Conservation (phyloP, 2,329 filamentous ascomycete genomes). For the Calycina marina region DNA sequence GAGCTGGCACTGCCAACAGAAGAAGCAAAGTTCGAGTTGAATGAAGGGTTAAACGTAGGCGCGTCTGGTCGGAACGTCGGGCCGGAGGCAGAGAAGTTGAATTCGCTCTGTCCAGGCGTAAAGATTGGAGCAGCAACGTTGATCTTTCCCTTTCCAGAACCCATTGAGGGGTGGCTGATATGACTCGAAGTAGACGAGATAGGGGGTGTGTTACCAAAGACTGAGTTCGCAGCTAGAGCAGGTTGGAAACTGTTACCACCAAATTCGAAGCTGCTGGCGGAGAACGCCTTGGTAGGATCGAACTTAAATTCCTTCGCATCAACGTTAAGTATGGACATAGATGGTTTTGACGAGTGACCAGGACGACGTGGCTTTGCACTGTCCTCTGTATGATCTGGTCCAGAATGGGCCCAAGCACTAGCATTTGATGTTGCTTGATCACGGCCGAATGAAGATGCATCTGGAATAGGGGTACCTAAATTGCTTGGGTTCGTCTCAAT, state of each 20-base stretch:
- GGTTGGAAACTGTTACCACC: constrained; percentile 33
- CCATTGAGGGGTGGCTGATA: constrained; percentile 17
- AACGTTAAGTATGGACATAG: constrained; percentile 71
- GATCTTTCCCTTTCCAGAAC: constrained; percentile 33
- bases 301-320: constrained; percentile 83
- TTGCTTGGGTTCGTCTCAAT: constrained; percentile 64
- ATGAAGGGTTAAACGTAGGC: constrained; percentile 55
- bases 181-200: constrained; percentile 24
- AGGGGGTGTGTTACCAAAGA: constrained; percentile 16
- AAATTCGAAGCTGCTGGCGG: constrained; percentile 36
- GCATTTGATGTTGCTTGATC: constrained; percentile 38
- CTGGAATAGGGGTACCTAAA: constrained; percentile 47
- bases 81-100: constrained; percentile 52
- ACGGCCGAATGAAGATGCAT: constrained; percentile 34
- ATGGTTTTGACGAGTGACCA: constrained; percentile 55
- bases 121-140: constrained; percentile 59
- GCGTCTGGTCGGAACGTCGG: constrained; percentile 64
- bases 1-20: constrained; percentile 33
- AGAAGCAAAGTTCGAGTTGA: constrained; percentile 28
- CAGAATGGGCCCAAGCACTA: constrained; percentile 48
- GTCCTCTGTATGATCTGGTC: constrained; percentile 25
- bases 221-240: constrained; percentile 9
- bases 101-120: constrained; percentile 48
- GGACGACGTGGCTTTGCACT: constrained; percentile 27
- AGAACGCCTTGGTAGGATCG: constrained; percentile 33